Evolutionary conservation across 2,329 filamentous ascomycete genomes (phyloP), one percentile per base, ranked within the genome.

Genomic region (Botrytis cinerea): DNA sequence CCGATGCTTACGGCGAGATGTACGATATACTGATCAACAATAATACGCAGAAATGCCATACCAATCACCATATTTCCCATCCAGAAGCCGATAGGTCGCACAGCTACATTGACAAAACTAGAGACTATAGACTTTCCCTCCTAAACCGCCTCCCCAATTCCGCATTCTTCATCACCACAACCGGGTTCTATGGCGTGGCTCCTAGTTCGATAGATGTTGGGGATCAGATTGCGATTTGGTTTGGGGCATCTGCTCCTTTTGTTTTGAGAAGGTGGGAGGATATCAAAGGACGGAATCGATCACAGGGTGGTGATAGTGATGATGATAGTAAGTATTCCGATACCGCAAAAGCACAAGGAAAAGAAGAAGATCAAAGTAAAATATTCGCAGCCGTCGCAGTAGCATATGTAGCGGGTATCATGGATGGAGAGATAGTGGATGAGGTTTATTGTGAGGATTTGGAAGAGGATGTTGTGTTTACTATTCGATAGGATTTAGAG

Each of bases 361-460:
- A 59, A 20, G 28, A 20, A 32, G 28, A 20, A 20, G 16, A 32
- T 25, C 8, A 45, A 46, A 32, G 6, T 38, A 10, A 40, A 2
- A 63, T 45, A 22, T 46, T 22, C 9, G 20, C 18, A 12, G n/a
- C n/a, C 20, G 40, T 63, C 1, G 10, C 16, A 1, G n/a, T 63
- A 20, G 61, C 40, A n/a, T 63, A 43, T 7, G 40, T 63, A 32
- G n/a, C n/a, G 8, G n/a, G 61, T 1, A 45, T 63, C 20, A 63
- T 63, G 40, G n/a, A 45, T 0, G 61, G 61, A 8, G 61, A 63
- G n/a, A 32, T 63, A 9, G 61, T 63, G 5, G 40, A 63, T 63
- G 40, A 63, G 10, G n/a, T 63, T 18, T 63, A 63, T 32, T 63
- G 38, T 46, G 61, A 63, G n/a, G 61, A 63, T 32, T 45, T 22